phyloP scores from a whole-genome alignment of 2,329 filamentous ascomycete species.

The Dothideomycetes sp. region DNA sequence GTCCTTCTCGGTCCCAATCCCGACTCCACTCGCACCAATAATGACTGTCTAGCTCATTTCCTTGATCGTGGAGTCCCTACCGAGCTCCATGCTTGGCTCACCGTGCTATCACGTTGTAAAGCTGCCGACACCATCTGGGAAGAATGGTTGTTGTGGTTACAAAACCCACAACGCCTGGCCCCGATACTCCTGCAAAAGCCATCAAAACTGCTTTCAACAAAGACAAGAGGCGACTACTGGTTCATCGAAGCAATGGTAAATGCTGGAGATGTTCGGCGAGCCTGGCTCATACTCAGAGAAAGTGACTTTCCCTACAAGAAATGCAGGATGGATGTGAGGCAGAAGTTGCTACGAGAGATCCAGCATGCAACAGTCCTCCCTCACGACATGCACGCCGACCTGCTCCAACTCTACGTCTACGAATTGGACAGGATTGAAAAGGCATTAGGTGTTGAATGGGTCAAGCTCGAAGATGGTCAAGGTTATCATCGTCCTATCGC shows the following conservation, averaged over 20 bases:
- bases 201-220: slow-evolving; percentile 20
- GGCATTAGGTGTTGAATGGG: slow-evolving; percentile 25
- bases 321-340: slow-evolving; percentile 18
- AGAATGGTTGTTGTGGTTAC: slow-evolving; percentile 27
- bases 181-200: slow-evolving; percentile 13
- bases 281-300: slow-evolving; percentile 25
- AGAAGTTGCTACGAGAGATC: slow-evolving; percentile 20
- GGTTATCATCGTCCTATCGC: slow-evolving; percentile 19
- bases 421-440: slow-evolving; percentile 25
- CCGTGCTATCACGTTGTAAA: slow-evolving; percentile 25
- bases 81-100: slow-evolving; percentile 28
- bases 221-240: slow-evolving; percentile 25
- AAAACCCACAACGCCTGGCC: slow-evolving; percentile 15
- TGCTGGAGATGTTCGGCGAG: slow-evolving; percentile 22
- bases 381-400: slow-evolving; percentile 20
- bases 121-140: slow-evolving; percentile 23
- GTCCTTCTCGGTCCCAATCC: slow-evolving; percentile 28
- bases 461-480: slow-evolving; percentile 15
- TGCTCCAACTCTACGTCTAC: slow-evolving; percentile 23
- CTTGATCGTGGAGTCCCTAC: slow-evolving; percentile 25
- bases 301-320: slow-evolving; percentile 18
- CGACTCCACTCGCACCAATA: slow-evolving; percentile 22
- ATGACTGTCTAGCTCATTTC: slow-evolving; percentile 26
- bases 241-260: slow-evolving; percentile 27
- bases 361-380: slow-evolving; percentile 21